These are phyloP conservation scores for Apium graveolens DNA, from an alignment of 129 eudicot genomes.

Conservation along the genomic window DNA sequence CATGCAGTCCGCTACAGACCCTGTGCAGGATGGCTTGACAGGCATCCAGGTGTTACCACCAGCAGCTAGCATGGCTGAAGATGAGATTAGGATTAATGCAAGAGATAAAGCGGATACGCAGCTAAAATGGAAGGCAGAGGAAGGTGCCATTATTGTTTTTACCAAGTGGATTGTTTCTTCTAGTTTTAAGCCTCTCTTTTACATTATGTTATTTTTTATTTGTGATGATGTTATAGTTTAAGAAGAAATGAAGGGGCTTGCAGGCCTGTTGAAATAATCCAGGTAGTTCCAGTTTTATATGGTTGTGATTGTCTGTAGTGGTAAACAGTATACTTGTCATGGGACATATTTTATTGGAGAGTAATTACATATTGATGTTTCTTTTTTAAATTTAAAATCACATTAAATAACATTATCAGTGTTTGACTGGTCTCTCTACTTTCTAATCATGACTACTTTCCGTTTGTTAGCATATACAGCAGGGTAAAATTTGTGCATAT, in stretches of 20 bases:
- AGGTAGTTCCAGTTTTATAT: not conserved
- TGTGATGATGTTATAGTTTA: not conserved
- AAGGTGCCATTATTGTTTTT: constrained; percentile 7
- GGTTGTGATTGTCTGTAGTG: not conserved
- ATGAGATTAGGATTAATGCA: not conserved
- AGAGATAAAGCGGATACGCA: not conserved
- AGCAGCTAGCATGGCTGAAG: constrained; percentile 12
- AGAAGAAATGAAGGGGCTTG: not conserved
- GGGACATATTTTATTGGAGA: not conserved
- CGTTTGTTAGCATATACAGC: too few relatives aligned
- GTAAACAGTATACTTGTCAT: not conserved
- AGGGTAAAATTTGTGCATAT: not conserved
- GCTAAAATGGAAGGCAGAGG: constrained; percentile 2
- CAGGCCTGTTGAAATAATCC: constrained; percentile 3
- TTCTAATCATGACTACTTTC: too few relatives aligned
- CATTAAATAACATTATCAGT: too few relatives aligned
- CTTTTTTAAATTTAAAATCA: too few relatives aligned
- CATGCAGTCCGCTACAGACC: constrained; percentile 75
- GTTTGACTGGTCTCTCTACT: not conserved
- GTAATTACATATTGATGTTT: too few relatives aligned
- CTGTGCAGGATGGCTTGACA: constrained; percentile 29
- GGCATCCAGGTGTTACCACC: constrained; percentile 22
- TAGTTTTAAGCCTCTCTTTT: not conserved
- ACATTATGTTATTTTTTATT: not conserved
- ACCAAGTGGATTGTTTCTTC: not conserved